Evolutionary conservation across 1,284 basidiomycete genomes (phyloP).

Genomic region (Boletus calvinii): DNA sequence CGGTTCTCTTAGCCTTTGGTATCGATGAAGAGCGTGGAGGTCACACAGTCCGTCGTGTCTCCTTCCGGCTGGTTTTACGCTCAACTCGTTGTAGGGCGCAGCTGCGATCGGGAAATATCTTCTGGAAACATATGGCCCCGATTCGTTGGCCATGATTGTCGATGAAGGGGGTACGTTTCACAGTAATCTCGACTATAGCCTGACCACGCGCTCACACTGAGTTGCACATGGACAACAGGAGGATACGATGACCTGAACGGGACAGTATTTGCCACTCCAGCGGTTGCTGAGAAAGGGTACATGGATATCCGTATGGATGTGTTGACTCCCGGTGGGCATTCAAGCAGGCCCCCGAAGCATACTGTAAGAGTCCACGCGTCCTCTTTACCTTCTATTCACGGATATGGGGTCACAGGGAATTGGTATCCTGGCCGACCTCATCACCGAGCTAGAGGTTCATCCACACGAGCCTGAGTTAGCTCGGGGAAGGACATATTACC

Average conservation of each 20-base stretch:
- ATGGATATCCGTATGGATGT: slow-evolving; percentile 55
- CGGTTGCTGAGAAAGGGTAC: slow-evolving; percentile 66
- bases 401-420: slow-evolving; percentile 43
- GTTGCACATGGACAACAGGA: slow-evolving; percentile 23
- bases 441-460: slow-evolving; percentile 51
- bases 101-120: slow-evolving; percentile 45
- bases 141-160: slow-evolving; percentile 56
- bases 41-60: slow-evolving; percentile 35
- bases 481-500: slow-evolving; percentile 30
- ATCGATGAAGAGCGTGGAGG: slow-evolving; percentile 70
- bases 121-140: slow-evolving; percentile 48
- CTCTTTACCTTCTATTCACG: neutral
- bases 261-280: slow-evolving; percentile 46
- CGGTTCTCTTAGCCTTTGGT: slow-evolving; percentile 64
- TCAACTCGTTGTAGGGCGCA: slow-evolving; percentile 43
- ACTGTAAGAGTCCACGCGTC: slow-evolving; percentile 39
- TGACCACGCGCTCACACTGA: neutral
- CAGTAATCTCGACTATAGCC: neutral
- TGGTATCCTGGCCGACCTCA: slow-evolving; percentile 51
- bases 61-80: slow-evolving; percentile 8
- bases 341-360: slow-evolving; percentile 57
- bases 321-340: slow-evolving; percentile 64
- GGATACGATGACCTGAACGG: slow-evolving; percentile 38
- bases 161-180: slow-evolving; percentile 43
- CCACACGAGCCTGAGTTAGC: slow-evolving; percentile 41